Base-by-base conservation (phyloP, 2,329 filamentous ascomycete species). In the Chaetothyriales sp. region DNA sequence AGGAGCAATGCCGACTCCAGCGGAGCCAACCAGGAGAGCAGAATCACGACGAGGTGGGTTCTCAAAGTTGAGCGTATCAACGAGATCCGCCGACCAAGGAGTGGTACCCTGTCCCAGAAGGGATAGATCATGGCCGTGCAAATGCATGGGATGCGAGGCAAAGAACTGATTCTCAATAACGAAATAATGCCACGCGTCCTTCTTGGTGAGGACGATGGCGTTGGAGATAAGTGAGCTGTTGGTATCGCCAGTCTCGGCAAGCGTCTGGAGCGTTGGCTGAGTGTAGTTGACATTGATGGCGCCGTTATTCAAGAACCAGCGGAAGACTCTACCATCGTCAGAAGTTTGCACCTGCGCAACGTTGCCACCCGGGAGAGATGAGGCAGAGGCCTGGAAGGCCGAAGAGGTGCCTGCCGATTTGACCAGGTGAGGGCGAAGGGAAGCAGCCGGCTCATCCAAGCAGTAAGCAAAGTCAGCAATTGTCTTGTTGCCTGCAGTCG, bases 91-190 rank as follows among this genome's bases (percentile, higher is more conserved):
- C 77, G 51, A 53, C 53, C 58, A 47, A 59, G 55, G 45, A 61
- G 59, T 51, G 20, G 57, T 50, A 25, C 58, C 79, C 75, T 69
- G 1, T 85, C 71, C 49, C 84, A 68, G 61, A 78, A 81, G 70
- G n/a, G 53, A 54, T 51, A 86, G 81, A 66, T 86, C 83, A 64
- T 83, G 77, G 10, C 81, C 81, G 67, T 86, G 81, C 2, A 84
- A 63, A 65, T 86, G 81, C 65, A 86, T 80, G 0, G 82, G 80
- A 57, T 85, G 76, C 10, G 59, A 51, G 3, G 62, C 59, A 18
- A 59, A 46, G 55, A 59, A 59, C 53, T 57, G 55, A 53, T 58
- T 58, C 53, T 59, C 54, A 46, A 59, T 58, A 19, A 59, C 54
- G 42, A 59, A 58, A 51, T 59, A 59, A 25, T 58, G 54, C 57